Conservation (phyloP, 805 yeast species). For the Kluyveromyces nonfermentans region DNA sequence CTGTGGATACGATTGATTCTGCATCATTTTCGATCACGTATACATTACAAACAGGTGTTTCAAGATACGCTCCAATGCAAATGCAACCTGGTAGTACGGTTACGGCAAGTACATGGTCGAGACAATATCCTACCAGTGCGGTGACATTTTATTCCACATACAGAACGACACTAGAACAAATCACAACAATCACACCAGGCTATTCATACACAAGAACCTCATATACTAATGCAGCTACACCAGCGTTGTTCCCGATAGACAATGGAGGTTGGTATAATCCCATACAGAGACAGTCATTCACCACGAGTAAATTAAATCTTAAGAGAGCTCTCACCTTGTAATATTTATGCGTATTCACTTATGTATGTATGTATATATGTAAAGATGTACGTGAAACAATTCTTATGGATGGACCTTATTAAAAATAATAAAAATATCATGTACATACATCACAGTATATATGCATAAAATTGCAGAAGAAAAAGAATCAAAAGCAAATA, state of each 20-base stretch:
- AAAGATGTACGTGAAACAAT: not conserved
- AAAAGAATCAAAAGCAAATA: too few species aligned
- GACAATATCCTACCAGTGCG: conserved; percentile 56
- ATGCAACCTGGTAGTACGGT: conserved; percentile 66
- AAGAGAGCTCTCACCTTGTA: conserved; percentile 1
- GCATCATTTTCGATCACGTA: conserved; percentile 61
- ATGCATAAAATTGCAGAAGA: not conserved
- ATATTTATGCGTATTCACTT: not conserved
- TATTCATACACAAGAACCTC: conserved; percentile 64
- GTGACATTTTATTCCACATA: conserved; percentile 38
- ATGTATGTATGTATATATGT: not conserved
- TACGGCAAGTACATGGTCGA: conserved; percentile 55
- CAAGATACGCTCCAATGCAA: conserved; percentile 89
- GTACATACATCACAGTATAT: too few species aligned
- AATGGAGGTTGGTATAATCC: conserved; percentile 51
- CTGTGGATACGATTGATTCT: conserved; percentile 23
- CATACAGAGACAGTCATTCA: conserved; percentile 33
- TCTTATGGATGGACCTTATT: not conserved
- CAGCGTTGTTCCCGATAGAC: conserved; percentile 55
- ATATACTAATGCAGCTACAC: conserved; percentile 55
- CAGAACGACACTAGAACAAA: conserved; percentile 24
- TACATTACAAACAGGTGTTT: conserved; percentile 61
- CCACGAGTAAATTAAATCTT: conserved; percentile 13
- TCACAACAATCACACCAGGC: conserved; percentile 73
- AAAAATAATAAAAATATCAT: too few species aligned